A percentile compares a stretch with the other conserved stretches of the same genome.
These are phyloP conservation scores for Boehmeria nivea DNA, from an alignment of 306 rosid species.

Conservation along the genomic window DNA sequence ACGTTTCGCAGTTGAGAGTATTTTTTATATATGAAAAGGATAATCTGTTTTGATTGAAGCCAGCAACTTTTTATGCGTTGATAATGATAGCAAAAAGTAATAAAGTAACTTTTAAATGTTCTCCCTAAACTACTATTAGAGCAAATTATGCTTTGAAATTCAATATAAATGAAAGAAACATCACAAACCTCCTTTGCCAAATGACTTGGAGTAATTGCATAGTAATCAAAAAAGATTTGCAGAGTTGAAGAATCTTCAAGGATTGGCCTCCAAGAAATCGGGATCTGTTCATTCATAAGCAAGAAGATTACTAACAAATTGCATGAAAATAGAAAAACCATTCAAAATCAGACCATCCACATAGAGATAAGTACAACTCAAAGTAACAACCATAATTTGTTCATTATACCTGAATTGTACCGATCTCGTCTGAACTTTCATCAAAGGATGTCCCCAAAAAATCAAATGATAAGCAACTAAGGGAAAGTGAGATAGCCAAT, in stretches of 20 bases:
- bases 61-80: too few species aligned
- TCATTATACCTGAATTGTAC: slow-evolving; percentile 8
- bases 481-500: slow-evolving; percentile 11
- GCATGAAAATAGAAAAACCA: neutral
- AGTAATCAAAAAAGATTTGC: slow-evolving; percentile 16
- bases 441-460: slow-evolving; percentile 7
- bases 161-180: neutral
- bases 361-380: neutral
- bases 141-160: too few species aligned
- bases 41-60: too few species aligned
- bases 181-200: slow-evolving; percentile 7
- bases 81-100: too few species aligned
- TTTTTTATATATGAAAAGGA: too few species aligned
- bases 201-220: neutral
- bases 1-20: too few species aligned
- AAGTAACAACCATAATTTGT: neutral
- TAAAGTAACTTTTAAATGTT: too few species aligned
- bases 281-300: slow-evolving; percentile 7
- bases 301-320: neutral
- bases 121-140: too few species aligned
- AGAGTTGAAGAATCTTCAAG: slow-evolving; percentile 7
- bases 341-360: neutral
- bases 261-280: slow-evolving; percentile 9
- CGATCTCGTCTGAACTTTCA: slow-evolving; percentile 13
- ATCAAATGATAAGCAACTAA: slow-evolving; percentile 15